A percentile compares a stretch with the other conserved stretches of the same genome.
Evolutionary conservation across 140 eudicot species (phyloP).

Genomic region (Cichorium intybus): DNA sequence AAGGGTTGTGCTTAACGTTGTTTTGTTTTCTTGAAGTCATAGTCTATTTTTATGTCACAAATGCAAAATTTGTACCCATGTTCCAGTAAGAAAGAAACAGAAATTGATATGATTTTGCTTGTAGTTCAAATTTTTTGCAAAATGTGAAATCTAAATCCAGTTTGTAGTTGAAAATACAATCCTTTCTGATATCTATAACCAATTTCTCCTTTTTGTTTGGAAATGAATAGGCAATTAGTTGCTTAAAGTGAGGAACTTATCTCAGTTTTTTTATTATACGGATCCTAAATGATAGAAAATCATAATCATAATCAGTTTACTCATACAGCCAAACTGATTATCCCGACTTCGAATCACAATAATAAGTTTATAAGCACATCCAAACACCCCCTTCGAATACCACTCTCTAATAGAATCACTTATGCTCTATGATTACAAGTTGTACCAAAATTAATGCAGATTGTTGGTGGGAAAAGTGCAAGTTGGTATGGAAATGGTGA

Average conservation of each 20-base stretch:
- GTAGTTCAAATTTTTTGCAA: not conserved
- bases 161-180: not conserved
- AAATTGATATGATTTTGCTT: not conserved
- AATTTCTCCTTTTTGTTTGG: no score
- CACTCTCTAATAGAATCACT: not conserved
- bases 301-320: no score
- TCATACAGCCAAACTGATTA: no score
- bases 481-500: constrained; percentile 42
- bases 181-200: no score
- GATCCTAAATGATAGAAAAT: no score
- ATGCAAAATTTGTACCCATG: not conserved
- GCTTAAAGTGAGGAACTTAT: no score
- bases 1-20: not conserved
- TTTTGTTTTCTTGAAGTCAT: not conserved
- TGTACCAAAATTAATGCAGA: constrained; percentile 34
- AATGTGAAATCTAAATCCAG: not conserved
- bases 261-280: no score
- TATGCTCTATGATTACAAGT: not conserved
- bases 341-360: no score
- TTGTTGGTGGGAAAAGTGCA: constrained; percentile 69
- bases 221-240: no score
- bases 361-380: no score
- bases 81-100: constrained; percentile 1
- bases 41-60: not conserved
- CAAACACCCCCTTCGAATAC: not conserved